Percentiles rank a stretch among this genome's conserved stretches.
phyloP scores from a whole-genome alignment of 2,329 filamentous ascomycete species.

The Pseudogymnoascus verrucosus region DNA sequence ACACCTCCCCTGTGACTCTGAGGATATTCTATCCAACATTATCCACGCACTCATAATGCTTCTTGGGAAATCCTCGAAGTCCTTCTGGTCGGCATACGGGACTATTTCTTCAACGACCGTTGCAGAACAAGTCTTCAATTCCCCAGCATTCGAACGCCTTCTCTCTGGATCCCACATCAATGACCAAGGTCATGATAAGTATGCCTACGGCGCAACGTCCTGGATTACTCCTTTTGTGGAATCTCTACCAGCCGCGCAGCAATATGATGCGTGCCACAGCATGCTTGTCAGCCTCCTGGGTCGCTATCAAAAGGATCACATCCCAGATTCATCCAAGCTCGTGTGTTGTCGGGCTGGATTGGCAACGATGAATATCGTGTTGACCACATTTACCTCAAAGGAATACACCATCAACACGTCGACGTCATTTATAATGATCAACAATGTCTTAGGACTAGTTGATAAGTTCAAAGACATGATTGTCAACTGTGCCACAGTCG shows the following conservation, averaged over 20 bases:
- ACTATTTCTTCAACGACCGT: constrained; percentile 72
- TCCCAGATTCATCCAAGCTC: constrained; percentile 48
- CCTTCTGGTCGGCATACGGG: constrained; percentile 84
- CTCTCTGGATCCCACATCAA: constrained; percentile 52
- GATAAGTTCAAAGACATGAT: constrained; percentile 56
- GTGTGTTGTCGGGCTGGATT: constrained; percentile 58
- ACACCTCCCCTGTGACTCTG: constrained; percentile 43
- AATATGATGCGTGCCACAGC: constrained; percentile 73
- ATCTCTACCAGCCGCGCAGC: constrained; percentile 67
- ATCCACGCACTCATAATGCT: constrained; percentile 63
- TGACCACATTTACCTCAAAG: constrained; percentile 47
- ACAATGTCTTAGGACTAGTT: constrained; percentile 57
- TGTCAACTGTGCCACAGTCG: constrained; percentile 42
- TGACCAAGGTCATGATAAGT: constrained; percentile 43
- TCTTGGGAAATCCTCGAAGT: constrained; percentile 65
- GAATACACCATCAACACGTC: constrained; percentile 41
- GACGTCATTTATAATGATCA: constrained; percentile 53
- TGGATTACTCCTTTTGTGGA: constrained; percentile 74
- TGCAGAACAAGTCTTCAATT: constrained; percentile 75
- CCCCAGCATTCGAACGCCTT: constrained; percentile 55
- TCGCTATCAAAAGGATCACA: constrained; percentile 47
- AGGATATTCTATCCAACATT: constrained; percentile 57
- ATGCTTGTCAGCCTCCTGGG: constrained; percentile 68
- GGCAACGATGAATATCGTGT: constrained; percentile 48
- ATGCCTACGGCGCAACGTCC: constrained; percentile 57